Evolutionary conservation across 73 alveolate species (phyloP).

Genomic region (Paramecium sexaurelia): DNA sequence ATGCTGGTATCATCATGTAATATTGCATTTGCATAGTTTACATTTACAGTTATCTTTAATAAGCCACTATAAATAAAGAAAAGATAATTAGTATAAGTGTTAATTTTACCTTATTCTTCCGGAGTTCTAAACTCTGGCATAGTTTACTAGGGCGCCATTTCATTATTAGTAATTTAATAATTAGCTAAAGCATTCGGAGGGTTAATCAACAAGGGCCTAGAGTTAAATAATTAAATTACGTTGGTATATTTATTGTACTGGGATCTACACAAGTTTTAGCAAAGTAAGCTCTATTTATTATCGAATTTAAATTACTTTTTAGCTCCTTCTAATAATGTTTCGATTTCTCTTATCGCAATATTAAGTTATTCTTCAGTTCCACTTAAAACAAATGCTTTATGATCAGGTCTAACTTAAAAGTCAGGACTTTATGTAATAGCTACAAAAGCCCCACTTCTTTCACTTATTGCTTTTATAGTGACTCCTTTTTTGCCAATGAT

Average conservation of each 20-base stretch:
- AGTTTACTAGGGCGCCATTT: background rate
- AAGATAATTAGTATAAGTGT: background rate
- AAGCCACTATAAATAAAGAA: conserved; percentile 41
- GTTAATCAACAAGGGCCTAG: conserved; percentile 9
- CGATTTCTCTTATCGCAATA: conserved; percentile 33
- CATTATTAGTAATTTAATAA: background rate
- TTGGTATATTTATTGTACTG: conserved; percentile 46
- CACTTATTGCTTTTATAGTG: conserved; percentile 80
- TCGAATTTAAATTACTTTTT: background rate
- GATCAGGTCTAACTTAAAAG: conserved; percentile 55
- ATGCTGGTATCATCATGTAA: conserved; percentile 59
- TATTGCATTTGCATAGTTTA: conserved; percentile 38
- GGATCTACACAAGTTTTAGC: conserved; percentile 55
- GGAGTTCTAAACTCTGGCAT: conserved; percentile 53
- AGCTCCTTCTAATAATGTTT: conserved; percentile 46
- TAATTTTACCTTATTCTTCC: conserved; percentile 55
- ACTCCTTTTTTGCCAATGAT: conserved; percentile 85
- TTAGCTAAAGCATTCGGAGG: conserved; percentile 52
- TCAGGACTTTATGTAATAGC: conserved; percentile 70
- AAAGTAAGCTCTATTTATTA: conserved; percentile 43
- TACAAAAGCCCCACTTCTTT: conserved; percentile 75
- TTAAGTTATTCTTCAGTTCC: conserved; percentile 52
- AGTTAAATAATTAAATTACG: background rate
- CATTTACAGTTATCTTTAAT: conserved; percentile 13
- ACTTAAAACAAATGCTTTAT: conserved; percentile 53